These are phyloP conservation scores for Plasmodium billcollinsi DNA, from an alignment of 169 alveolate species.

Conservation along the genomic window DNA sequence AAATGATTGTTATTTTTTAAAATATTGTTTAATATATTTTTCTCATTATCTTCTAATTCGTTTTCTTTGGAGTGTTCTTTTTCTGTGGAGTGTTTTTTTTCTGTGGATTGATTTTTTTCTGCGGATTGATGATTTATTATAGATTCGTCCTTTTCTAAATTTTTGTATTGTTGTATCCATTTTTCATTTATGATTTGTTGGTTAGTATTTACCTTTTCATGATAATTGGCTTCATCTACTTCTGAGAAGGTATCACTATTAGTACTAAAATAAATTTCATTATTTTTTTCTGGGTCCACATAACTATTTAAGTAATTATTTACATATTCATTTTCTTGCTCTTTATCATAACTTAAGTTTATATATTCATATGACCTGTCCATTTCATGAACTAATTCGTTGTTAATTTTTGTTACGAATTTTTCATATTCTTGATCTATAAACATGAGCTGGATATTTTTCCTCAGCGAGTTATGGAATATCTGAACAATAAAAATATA, in stretches of 20 bases:
- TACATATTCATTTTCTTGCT: slow-evolving; percentile 12
- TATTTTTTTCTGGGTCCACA: slow-evolving; percentile 2
- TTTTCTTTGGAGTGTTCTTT: slow-evolving; percentile 14
- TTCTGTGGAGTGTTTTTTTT: background rate
- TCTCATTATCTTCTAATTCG: slow-evolving; percentile 8
- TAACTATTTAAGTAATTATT: background rate
- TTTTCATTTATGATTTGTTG: background rate
- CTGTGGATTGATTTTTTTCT: background rate
- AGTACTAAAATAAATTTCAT: slow-evolving; percentile 8
- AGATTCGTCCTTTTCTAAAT: background rate
- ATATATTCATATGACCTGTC: slow-evolving; percentile 34
- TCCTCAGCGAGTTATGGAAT: slow-evolving; percentile 49
- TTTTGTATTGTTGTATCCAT: background rate
- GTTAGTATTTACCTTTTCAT: background rate
- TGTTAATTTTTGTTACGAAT: slow-evolving; percentile 40
- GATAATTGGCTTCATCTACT: slow-evolving; percentile 1
- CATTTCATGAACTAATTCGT: slow-evolving; percentile 30
- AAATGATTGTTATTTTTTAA: slow-evolving; percentile 20
- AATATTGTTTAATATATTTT: slow-evolving; percentile 28
- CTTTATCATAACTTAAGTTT: slow-evolving; percentile 52
- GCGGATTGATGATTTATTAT: background rate
- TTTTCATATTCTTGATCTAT: slow-evolving; percentile 45
- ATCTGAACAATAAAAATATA: slow-evolving; percentile 10
- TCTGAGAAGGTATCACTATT: slow-evolving; percentile 14
- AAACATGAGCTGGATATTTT: slow-evolving; percentile 58